phyloP scores from a whole-genome alignment of 1,284 basidiomycete genomes.

The Fomitopsis pinicola region DNA sequence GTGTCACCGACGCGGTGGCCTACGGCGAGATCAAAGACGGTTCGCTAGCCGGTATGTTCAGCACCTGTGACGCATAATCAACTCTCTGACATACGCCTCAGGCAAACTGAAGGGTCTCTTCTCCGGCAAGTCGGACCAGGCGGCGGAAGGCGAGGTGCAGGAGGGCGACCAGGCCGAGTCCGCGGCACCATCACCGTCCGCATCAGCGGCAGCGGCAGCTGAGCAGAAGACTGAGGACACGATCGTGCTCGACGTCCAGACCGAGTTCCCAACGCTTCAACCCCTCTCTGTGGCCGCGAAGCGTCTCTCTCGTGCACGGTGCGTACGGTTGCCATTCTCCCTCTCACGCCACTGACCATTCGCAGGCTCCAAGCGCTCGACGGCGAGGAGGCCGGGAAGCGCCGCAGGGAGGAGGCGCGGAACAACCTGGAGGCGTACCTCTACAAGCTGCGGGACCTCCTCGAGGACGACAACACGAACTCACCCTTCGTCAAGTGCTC shows the following conservation, averaged over 20 bases:
- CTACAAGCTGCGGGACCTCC: conserved; percentile 84
- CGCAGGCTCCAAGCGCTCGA: conserved; percentile 77
- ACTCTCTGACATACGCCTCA: conserved; percentile 22
- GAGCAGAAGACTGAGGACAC: conserved; percentile 43
- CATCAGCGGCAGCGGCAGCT: conserved; percentile 16
- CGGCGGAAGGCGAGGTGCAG: conserved; percentile 12
- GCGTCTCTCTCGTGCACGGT: conserved; percentile 66
- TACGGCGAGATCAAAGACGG: conserved; percentile 77
- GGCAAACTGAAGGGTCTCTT: conserved; percentile 86
- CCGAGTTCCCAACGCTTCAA: conserved; percentile 58
- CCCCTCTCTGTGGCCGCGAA: conserved; percentile 77
- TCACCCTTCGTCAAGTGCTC: conserved; percentile 81
- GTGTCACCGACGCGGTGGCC: conserved; percentile 72
- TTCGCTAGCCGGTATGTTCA: conserved; percentile 58
- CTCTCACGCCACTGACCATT: not conserved
- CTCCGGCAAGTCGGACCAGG: conserved; percentile 44
- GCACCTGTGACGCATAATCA: conserved; percentile 4
- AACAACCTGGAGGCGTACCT: conserved; percentile 92
- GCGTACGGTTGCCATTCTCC: conserved; percentile 18
- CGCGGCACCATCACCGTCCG: conserved; percentile 16
- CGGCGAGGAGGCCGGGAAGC: conserved; percentile 72
- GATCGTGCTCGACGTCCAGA: conserved; percentile 60
- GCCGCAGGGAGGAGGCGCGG: conserved; percentile 82
- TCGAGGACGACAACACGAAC: conserved; percentile 60
- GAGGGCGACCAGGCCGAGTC: conserved; percentile 19